These are phyloP conservation scores for Astrocystis sublimbata DNA, from an alignment of 495 filamentous ascomycete genomes.

Conservation along the genomic window DNA sequence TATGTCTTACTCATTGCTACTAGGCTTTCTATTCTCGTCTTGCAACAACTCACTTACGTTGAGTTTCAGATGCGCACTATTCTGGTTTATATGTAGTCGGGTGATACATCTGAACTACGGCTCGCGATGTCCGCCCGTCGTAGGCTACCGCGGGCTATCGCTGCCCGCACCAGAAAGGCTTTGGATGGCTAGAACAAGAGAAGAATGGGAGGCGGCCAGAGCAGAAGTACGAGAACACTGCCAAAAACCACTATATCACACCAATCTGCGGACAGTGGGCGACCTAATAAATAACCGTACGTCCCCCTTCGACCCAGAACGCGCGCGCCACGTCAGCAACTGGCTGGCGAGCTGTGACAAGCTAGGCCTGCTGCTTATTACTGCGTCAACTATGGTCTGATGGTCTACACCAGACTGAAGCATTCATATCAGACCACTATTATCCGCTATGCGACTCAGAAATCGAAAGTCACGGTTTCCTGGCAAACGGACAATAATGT, in stretches of 20 bases:
- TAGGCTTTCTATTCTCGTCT: neutral
- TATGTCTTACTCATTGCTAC: neutral
- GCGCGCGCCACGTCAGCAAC: slow-evolving; percentile 20
- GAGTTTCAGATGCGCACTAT: slow-evolving; percentile 19
- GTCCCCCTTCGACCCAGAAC: slow-evolving; percentile 14
- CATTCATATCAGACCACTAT: neutral
- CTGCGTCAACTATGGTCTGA: slow-evolving; percentile 30
- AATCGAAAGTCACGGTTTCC: neutral
- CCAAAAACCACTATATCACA: neutral
- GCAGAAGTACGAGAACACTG: neutral
- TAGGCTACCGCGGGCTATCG: slow-evolving; percentile 23
- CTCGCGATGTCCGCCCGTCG: slow-evolving; percentile 18
- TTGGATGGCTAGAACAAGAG: slow-evolving; percentile 25
- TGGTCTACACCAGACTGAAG: neutral
- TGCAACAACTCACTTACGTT: neutral
- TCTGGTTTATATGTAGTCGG: slow-evolving; percentile 28
- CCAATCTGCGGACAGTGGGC: slow-evolving; percentile 20
- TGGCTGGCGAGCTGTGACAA: slow-evolving; percentile 31
- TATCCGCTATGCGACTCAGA: neutral
- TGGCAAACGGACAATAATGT: too few relatives aligned
- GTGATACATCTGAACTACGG: slow-evolving; percentile 28
- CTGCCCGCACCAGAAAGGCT: slow-evolving; percentile 23
- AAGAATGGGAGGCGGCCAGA: slow-evolving; percentile 22
- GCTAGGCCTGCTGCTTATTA: slow-evolving; percentile 21
- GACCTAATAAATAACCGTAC: slow-evolving; percentile 26